phyloP scores from a whole-genome alignment of 805 yeast genomes.

The Saccharomycopsis capsularis region DNA sequence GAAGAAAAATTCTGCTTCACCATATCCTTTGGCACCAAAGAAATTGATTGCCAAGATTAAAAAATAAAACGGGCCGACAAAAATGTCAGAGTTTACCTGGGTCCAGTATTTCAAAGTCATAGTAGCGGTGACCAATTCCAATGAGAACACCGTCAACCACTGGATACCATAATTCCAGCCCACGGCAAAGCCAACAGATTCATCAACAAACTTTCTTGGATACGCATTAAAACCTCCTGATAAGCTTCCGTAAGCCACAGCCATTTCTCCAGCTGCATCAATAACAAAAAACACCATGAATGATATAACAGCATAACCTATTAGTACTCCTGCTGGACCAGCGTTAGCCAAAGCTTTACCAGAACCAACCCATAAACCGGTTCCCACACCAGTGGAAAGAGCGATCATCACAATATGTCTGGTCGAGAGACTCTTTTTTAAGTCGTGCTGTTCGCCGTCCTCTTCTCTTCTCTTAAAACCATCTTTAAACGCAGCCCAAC shows the following conservation, averaged over 20 bases:
- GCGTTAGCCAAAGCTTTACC: constrained; percentile 41
- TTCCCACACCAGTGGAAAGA: constrained; percentile 80
- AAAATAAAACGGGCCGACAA: constrained; percentile 45
- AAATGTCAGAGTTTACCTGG: constrained; percentile 47
- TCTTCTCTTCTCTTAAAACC: constrained; percentile 18
- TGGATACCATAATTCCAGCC: constrained; percentile 60
- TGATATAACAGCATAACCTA: constrained; percentile 54
- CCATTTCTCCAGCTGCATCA: constrained; percentile 59
- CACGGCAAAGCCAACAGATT: constrained; percentile 50
- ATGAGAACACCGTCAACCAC: constrained; percentile 56
- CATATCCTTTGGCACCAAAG: constrained; percentile 51
- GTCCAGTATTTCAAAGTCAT: constrained; percentile 58
- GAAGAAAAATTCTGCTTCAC: constrained; percentile 59
- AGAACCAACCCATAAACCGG: constrained; percentile 57
- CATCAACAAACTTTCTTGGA: constrained; percentile 47
- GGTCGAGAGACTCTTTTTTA: constrained; percentile 29
- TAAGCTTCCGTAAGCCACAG: constrained; percentile 49
- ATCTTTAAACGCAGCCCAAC: constrained; percentile 19
- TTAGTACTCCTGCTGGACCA: constrained; percentile 44
- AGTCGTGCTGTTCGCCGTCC: not conserved
- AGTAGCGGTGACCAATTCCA: constrained; percentile 59
- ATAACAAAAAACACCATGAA: constrained; percentile 52
- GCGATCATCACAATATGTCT: constrained; percentile 69
- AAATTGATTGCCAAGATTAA: constrained; percentile 41
- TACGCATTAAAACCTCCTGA: constrained; percentile 61